phyloP scores from a whole-genome alignment of 1,284 basidiomycete genomes.

The Cutaneotrichosporon mucoides region DNA sequence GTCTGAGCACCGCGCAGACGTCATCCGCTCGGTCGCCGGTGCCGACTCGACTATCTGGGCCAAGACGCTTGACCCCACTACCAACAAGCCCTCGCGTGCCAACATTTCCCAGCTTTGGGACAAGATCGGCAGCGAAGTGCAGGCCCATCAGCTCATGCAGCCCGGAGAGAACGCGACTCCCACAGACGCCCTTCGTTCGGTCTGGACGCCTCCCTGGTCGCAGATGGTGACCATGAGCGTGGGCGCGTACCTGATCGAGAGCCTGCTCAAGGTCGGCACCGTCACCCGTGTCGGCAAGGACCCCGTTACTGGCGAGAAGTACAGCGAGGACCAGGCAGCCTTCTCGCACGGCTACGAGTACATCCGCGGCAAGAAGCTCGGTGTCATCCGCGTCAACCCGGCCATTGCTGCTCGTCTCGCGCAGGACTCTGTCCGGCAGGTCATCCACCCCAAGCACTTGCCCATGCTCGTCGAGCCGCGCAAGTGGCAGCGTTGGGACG shows the following conservation, averaged over 20 bases:
- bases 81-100: constrained; percentile 32
- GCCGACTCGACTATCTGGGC: constrained; percentile 37
- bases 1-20: constrained; percentile 78
- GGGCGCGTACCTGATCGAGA: constrained; percentile 77
- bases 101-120: constrained; percentile 31
- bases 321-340: constrained; percentile 76
- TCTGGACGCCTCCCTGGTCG: constrained; percentile 76
- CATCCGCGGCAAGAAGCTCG: constrained; percentile 82
- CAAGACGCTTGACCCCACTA: constrained; percentile 30
- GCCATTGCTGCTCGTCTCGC: constrained; percentile 73
- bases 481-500: constrained; percentile 74
- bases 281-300: constrained; percentile 60
- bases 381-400: constrained; percentile 83
- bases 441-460: constrained; percentile 85
- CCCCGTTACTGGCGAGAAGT: constrained; percentile 46
- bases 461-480: constrained; percentile 93
- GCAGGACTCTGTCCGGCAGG: constrained; percentile 68
- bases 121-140: constrained; percentile 53
- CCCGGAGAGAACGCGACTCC: constrained; percentile 52
- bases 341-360: constrained; percentile 94
- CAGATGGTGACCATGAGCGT: constrained; percentile 70
- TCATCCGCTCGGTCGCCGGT: constrained; percentile 59
- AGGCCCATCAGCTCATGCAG: constrained; percentile 19
- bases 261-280: constrained; percentile 75
- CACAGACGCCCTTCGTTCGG: constrained; percentile 60